Percentiles rank a stretch among this genome's conserved stretches.
Evolutionary conservation across 768 basidiomycete species (phyloP).

Genomic region (Leccinum subgranulosum): DNA sequence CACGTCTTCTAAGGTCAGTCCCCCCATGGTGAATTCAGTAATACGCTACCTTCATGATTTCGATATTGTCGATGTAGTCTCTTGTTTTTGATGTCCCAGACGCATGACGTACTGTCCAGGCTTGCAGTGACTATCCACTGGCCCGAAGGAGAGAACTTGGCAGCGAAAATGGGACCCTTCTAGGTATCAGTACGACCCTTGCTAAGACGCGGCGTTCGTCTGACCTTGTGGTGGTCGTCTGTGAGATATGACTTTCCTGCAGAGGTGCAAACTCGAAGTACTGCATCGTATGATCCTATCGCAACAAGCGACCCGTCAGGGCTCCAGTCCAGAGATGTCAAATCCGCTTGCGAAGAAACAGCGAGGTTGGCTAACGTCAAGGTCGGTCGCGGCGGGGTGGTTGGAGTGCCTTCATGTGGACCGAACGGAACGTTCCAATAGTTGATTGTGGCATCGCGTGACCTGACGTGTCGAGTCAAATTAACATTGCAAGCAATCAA

Average conservation of each 20-base stretch:
- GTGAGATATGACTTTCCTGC: slow-evolving; percentile 62
- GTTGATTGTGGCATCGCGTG: slow-evolving; percentile 72
- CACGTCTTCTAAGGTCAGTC: slow-evolving; percentile 9
- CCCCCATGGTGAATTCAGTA: not conserved
- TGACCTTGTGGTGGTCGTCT: slow-evolving; percentile 64
- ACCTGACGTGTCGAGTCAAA: slow-evolving; percentile 38
- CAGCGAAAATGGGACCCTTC: slow-evolving; percentile 79
- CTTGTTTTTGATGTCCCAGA: slow-evolving; percentile 73
- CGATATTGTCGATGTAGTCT: slow-evolving; percentile 60
- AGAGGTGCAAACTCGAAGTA: slow-evolving; percentile 64
- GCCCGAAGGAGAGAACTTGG: slow-evolving; percentile 71
- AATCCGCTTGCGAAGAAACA: slow-evolving; percentile 49
- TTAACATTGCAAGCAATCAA: not conserved
- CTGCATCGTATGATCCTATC: slow-evolving; percentile 73
- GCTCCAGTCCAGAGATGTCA: slow-evolving; percentile 80
- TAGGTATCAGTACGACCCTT: slow-evolving; percentile 19
- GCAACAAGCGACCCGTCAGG: slow-evolving; percentile 69
- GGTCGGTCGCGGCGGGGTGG: slow-evolving; percentile 32
- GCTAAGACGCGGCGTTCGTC: slow-evolving; percentile 5
- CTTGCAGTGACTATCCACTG: slow-evolving; percentile 75
- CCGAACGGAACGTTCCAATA: slow-evolving; percentile 64
- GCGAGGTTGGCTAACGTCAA: slow-evolving; percentile 48
- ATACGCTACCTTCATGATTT: slow-evolving; percentile 56
- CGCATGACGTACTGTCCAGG: slow-evolving; percentile 70
- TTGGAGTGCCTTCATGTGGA: slow-evolving; percentile 17